Base-by-base conservation (phyloP, 2,329 filamentous ascomycete genomes). In the Drechslerella dactyloides region DNA sequence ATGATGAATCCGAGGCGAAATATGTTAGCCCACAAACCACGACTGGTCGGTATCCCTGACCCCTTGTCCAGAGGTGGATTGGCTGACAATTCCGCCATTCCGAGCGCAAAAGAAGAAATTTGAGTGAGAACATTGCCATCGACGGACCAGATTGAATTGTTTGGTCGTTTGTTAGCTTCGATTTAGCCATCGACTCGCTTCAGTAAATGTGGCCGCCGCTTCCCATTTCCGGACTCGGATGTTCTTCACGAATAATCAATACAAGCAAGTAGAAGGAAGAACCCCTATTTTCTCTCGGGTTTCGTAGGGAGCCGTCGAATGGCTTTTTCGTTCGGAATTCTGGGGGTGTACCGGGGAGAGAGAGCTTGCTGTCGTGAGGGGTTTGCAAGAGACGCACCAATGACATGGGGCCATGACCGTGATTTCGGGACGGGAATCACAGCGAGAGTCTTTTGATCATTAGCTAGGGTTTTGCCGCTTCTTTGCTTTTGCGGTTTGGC, bases 171-270 rank as follows among this genome's bases (percentile, higher is more conserved):
- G 44, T 48, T 48, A 48, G 44, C 44, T 48, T 48, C 59, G 48
- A 55, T 70, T 56, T 30, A 60, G 55, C 59, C 55, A 60, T 72
- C 50, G 42, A 46, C 54, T 65, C 44, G 15, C 17, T 48, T 19
- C 44, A 15, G 48, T 40, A 42, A 70, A 65, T 72, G 42, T 65
- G 68, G n/a, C 68, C 68, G 68, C 62, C 68, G 68, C 60, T 72
- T 72, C 68, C 68, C 37, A 51, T 72, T 72, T 61, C 68, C 60
- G 51, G 59, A 65, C 54, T 60, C 37, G 54, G 55, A 46, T 56
- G 51, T 27, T 19, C 24, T 33, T 65, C 44, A 55, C 50, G 54
- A 57, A 40, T 17, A 23, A 59, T 56, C 40, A 27, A 50, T 48
- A 30, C 17, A 46, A 62, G 10, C n/a, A n/a, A n/a, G n/a, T n/a